Evolutionary conservation across 345 rosid genomes (phyloP), one percentile per base, ranked within the genome.

Genomic region (Hypericum androsaemum): DNA sequence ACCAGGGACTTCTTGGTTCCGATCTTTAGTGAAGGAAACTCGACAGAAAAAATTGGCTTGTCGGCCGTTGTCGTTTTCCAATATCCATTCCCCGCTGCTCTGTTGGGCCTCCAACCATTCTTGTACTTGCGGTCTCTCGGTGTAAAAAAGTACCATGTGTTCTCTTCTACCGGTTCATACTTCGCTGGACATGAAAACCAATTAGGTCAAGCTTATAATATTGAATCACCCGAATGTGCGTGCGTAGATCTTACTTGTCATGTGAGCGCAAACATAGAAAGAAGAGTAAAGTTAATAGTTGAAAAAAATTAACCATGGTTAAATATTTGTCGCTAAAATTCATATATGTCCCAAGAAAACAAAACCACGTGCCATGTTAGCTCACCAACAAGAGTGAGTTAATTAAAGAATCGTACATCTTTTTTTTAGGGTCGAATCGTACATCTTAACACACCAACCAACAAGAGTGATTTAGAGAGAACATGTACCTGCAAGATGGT

Each of bases 41-140:
- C 45, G 0, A 12, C 7, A n/a, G 4, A 7, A 0, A 12, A 32
- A 12, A 63, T 43, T 11, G 40, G 16, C 60, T 47, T 64, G 55
- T 64, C 69, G 6, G 59, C 66, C 13, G 69, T 63, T 0, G 66
- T 69, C 1, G 69, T 68, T 51, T 69, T 69, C 73, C 73, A 64
- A 41, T 49, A 69, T 9, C 69, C 69, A 10, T 56, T 12, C 13
- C 57, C 63, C 1, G 69, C 66, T 10, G 56, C 56, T 36, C 74
- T 39, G 17, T 48, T 57, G 2, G 69, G 66, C 39, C 69, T 35
- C 3, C 17, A 39, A 7, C 69, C 65, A 51, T 59, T 56, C 37
- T 14, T 37, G 35, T 69, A 69, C 56, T 64, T 69, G 0, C 63
- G 5, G 12, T 60, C 37, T 8, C 63, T 60, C 12, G 69, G 69